phyloP scores from a whole-genome alignment of 2,329 filamentous ascomycete species.

The Stemphylium vesicarium region DNA sequence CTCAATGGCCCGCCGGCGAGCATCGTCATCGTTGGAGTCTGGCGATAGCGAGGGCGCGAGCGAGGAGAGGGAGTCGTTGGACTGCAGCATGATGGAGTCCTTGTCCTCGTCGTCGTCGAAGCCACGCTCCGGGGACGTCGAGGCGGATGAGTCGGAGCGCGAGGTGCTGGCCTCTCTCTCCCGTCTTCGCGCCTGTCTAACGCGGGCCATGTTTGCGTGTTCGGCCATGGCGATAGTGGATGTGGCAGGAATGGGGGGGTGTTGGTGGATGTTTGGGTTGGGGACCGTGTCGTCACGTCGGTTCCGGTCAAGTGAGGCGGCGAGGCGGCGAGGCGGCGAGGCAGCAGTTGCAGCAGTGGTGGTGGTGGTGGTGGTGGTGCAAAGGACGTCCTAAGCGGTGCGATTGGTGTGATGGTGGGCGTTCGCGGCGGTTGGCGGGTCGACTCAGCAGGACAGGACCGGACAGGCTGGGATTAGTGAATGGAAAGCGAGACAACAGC shows the following conservation, averaged over 20 bases:
- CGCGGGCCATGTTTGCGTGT: constrained; percentile 9
- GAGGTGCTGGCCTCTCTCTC: constrained; percentile 43
- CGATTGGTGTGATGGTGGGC: too few relatives aligned
- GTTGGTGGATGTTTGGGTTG: not conserved
- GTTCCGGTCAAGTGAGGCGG: not conserved
- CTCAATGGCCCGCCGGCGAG: constrained; percentile 61
- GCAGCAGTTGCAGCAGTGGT: constrained; percentile 2
- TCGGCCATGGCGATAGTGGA: constrained; percentile 14
- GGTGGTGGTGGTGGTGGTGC: constrained; percentile 10
- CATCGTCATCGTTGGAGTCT: constrained; percentile 72
- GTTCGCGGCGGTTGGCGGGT: constrained; percentile 19
- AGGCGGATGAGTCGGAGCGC: constrained; percentile 65
- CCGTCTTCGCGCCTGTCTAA: constrained; percentile 31
- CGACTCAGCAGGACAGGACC: constrained; percentile 6
- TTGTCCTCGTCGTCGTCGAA: constrained; percentile 93
- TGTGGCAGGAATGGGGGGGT: constrained; percentile 1
- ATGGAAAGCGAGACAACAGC: not conserved
- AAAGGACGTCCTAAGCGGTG: too few relatives aligned
- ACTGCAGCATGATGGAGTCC: constrained; percentile 82
- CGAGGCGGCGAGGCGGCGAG: not conserved
- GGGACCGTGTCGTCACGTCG: too few relatives aligned
- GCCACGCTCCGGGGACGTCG: constrained; percentile 74
- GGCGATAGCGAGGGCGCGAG: constrained; percentile 80
- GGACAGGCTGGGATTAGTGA: not conserved
- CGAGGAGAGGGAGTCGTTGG: constrained; percentile 92